Evolutionary conservation across 202 grass and related monocot species (phyloP), one percentile per base, ranked within the genome.

Genomic region (Saccharum hybrid): DNA sequence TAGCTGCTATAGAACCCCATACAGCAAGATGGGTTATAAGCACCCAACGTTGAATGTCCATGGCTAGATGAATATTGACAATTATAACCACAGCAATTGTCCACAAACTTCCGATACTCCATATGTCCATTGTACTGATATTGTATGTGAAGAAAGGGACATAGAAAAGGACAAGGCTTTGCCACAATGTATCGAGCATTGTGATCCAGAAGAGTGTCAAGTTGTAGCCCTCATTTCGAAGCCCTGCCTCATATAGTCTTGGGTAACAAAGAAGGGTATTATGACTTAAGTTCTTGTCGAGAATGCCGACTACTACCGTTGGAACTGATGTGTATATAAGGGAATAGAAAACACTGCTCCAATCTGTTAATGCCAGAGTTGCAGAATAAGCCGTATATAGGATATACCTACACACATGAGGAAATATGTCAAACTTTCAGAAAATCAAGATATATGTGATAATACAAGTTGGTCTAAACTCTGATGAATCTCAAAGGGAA

Each of bases 311-410:
- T 16, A 99, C 89, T 66, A 99, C 90, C 4, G 96, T 94, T 51
- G 96, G 96, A 68, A 99, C 90, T 74, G 93, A 99, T 57, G 93
- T 99, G 79, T 99, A 99, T 77, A 99, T 99, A 77, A 99, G 92
- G 59, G 96, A 99, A 87, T 99, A 99, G 81, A 99, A 99, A 63
- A 99, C 96, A 87, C 93, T 96, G 73, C 96, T 99, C 96, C 96
- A 99, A 87, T 99, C 96, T 71, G 96, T 99, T 57, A 99, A 79
- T 78, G 96, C 96, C 34, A 90, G 92, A 75, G 93, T 94, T 77
- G 93, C 94, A 28, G 96, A 99, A 90, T 94, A 99, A 57, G 93
- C 96, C 45, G 96, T 96, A 78, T 91, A 57, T 78, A 99, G 85
- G 74, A 96, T 91, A 86, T 99, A 99, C 96, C 96, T 99, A 72